These are phyloP conservation scores for Pseudisothecium myosuroides DNA, from an alignment of 225 moss, liverwort and hornwort genomes.

Conservation along the genomic window DNA sequence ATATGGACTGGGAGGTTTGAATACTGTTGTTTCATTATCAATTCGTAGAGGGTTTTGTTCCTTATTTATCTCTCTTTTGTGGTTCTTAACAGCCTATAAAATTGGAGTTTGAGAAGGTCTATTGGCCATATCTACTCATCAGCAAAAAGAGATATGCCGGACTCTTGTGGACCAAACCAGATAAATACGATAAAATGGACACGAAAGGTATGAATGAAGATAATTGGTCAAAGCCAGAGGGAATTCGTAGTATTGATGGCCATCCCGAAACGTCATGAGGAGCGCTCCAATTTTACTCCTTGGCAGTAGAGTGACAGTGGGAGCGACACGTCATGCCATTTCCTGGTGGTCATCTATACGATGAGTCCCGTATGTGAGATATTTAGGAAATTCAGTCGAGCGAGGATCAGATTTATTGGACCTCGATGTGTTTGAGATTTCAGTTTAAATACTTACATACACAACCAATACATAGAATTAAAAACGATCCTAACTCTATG, in stretches of 20 bases:
- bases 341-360: not conserved
- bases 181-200: slow-evolving; percentile 97
- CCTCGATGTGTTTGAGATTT: not conserved
- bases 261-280: not conserved
- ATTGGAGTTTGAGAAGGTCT: slow-evolving; percentile 99
- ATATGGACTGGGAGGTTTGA: not conserved
- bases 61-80: not conserved
- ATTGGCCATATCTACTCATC: slow-evolving; percentile 91
- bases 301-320: not conserved
- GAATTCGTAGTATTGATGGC: not conserved
- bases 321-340: not conserved
- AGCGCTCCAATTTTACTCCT: not conserved
- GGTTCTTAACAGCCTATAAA: slow-evolving; percentile 71
- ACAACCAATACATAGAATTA: not conserved
- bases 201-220: slow-evolving; percentile 64
- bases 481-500: not conserved
- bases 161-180: slow-evolving; percentile 92
- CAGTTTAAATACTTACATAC: not conserved
- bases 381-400: not conserved
- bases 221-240: not conserved
- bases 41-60: not conserved
- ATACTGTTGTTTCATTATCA: not conserved
- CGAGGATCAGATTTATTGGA: not conserved
- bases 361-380: not conserved
- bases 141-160: slow-evolving; percentile 99